These are phyloP conservation scores for Arbutus unedo DNA, from an alignment of 148 eudicot species.

Conservation along the genomic window DNA sequence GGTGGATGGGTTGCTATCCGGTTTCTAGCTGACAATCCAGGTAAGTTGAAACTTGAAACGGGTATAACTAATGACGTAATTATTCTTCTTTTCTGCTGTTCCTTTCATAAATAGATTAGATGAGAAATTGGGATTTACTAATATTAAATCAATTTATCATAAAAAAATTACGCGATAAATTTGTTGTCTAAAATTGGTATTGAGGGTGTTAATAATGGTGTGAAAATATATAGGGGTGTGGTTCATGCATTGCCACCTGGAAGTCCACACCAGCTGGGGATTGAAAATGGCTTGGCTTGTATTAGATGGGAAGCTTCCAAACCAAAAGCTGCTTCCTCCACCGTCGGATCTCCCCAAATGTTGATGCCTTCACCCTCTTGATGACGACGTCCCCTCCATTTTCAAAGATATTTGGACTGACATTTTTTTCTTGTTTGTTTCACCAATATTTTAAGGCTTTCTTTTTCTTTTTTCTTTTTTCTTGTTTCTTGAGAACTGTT, in stretches of 20 bases:
- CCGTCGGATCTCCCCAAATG: constrained; percentile 47
- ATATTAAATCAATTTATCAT: too few species aligned
- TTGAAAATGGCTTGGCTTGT: constrained; percentile 49
- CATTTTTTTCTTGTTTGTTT: not conserved
- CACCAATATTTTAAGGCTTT: not conserved
- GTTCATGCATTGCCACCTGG: constrained; percentile 44
- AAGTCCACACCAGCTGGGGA: constrained; percentile 44
- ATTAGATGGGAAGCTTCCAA: constrained; percentile 36
- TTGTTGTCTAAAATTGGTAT: not conserved
- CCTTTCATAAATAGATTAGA: too few species aligned
- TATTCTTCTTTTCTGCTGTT: too few species aligned
- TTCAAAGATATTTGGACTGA: not conserved
- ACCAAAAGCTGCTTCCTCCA: constrained; percentile 39
- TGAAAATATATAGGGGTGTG: constrained; percentile 24
- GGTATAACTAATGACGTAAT: too few species aligned
- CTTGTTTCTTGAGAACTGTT: not conserved
- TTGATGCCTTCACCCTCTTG: constrained; percentile 4
- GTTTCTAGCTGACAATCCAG: constrained; percentile 35
- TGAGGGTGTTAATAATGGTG: too few species aligned
- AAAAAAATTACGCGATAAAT: too few species aligned
- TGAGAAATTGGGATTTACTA: too few species aligned
- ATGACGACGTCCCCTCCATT: not conserved
- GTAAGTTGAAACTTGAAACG: not conserved
- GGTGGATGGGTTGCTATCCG: constrained; percentile 42
- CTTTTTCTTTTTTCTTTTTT: not conserved